Evolutionary conservation across 495 filamentous ascomycete genomes (phyloP), one percentile per base, ranked within the genome.

Genomic region (Penicillium diatomitis): DNA sequence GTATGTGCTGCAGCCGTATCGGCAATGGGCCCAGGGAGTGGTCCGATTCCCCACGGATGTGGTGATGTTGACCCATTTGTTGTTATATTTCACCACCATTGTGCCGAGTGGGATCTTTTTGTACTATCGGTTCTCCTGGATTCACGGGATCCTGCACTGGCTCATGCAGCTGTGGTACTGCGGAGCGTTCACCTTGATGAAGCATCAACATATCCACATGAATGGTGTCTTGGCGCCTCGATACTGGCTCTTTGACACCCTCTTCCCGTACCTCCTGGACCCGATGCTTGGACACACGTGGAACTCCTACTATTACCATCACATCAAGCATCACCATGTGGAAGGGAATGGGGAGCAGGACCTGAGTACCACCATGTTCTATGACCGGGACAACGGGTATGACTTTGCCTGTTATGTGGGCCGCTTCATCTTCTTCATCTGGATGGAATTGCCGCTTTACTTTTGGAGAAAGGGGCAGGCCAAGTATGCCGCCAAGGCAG

Each of bases 301-400:
- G 84, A 84, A 90, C 62, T 82, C 79, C 7, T 91, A 90, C 63
- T 91, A 74, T 60, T 88, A 87, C 56, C 87, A 91, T 61, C 87
- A 90, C 53, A 84, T 89, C 51, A 89, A 91, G 66, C 83, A 87
- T 60, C 87, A 90, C 57, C 87, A 90, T 54, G 82, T 90, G 42
- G 87, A 91, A 60, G 82, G 78, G 46, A 91, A 91, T 60, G 87
- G 86, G 0, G 84, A 85, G 0, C 71, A 80, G 35, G 87, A 91
- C 55, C 73, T 91, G 5, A 84, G 79, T 7, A 84, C 84, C 0
- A 90, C 87, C 8, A 74, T 90, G 36, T 75, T 82, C 27, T 90
- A 87, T 57, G 83, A 91, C 58, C 79, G 87, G 5, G 87, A 91
- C 59, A 68, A 74, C 40, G 39, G 79, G 5, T 62, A 64, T 39